Percentiles rank a stretch among this genome's conserved stretches.
Conservation (phyloP, 2,329 filamentous ascomycete genomes). For the Talaromyces atroroseus region DNA sequence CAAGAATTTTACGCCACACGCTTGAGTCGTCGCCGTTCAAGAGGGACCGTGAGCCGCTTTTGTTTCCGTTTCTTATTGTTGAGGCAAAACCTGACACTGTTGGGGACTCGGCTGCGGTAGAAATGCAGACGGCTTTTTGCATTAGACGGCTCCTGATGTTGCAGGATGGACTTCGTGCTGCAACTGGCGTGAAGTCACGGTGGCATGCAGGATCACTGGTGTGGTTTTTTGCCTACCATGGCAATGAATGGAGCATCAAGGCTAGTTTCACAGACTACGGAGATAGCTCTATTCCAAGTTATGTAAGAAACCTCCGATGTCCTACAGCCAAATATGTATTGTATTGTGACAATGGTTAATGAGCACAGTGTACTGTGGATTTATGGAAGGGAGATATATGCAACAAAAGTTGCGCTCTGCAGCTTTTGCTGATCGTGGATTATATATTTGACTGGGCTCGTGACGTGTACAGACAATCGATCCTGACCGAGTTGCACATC, state of each 20-base stretch:
- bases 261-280: background rate
- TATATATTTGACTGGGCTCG: slow-evolving; percentile 1
- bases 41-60: background rate
- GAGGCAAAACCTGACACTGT: background rate
- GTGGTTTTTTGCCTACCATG: background rate
- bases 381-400: background rate
- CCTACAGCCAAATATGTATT: background rate
- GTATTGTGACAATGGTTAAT: too few relatives aligned
- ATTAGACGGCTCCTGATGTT: background rate
- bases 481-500: too few relatives aligned
- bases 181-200: background rate
- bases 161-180: background rate
- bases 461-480: background rate
- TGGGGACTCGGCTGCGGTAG: background rate
- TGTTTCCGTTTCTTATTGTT: background rate
- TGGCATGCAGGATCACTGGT: background rate
- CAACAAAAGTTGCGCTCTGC: background rate
- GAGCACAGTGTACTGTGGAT: background rate
- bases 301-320: background rate
- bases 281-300: background rate
- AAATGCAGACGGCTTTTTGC: background rate
- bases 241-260: background rate
- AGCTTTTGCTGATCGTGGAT: background rate
- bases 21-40: background rate
- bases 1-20: too few relatives aligned